These are phyloP conservation scores for Mycena amicta DNA, from an alignment of 768 basidiomycete genomes.

Conservation along the genomic window DNA sequence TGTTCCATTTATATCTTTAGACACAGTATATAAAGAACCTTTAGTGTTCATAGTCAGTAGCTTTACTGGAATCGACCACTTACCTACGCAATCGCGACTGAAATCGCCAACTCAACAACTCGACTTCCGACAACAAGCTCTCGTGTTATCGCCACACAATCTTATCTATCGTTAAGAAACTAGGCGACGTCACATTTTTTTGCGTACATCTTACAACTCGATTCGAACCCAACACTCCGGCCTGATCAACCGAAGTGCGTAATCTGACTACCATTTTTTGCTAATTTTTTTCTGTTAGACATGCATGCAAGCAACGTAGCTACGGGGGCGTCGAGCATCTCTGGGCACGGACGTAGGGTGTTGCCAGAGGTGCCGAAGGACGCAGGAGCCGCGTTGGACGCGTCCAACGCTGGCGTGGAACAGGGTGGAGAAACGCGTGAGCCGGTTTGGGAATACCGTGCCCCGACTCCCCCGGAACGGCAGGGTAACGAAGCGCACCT, in stretches of 20 bases:
- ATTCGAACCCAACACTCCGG: not conserved
- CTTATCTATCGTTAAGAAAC: not conserved
- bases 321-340: not conserved
- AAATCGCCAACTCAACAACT: not conserved
- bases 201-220: not conserved
- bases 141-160: not conserved
- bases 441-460: not conserved
- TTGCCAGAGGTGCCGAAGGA: not conserved
- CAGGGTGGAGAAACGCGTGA: not conserved
- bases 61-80: not conserved
- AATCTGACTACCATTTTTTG: not conserved
- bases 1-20: no score
- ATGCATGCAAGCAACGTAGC: not conserved
- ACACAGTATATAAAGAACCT: not conserved
- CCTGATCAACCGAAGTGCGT: conserved; percentile 1
- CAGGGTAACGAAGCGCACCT: not conserved
- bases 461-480: not conserved
- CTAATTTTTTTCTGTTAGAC: conserved; percentile 1
- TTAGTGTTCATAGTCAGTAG: not conserved
- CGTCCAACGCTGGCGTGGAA: not conserved
- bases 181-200: not conserved
- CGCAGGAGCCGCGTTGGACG: not conserved
- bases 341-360: not conserved
- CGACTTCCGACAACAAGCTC: not conserved
- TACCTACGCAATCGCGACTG: not conserved